Conservation (phyloP, 148 eudicot genomes). For the Camellia sinensis region DNA sequence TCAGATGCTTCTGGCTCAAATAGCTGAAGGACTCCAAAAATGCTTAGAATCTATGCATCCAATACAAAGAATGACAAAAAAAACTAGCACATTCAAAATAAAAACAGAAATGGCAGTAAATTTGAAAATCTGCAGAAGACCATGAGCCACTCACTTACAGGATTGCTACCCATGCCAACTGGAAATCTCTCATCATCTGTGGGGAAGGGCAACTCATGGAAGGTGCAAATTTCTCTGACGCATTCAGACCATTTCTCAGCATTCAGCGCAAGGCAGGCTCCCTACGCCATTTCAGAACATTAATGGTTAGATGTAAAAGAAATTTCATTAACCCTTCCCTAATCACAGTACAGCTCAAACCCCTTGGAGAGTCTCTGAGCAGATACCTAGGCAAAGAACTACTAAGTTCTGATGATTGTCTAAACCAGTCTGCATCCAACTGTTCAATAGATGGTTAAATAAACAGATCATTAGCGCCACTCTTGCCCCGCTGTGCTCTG, state of each 20-base stretch:
- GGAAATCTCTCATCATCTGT: slow-evolving; percentile 80
- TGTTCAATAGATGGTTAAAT: not conserved
- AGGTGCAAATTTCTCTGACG: slow-evolving; percentile 54
- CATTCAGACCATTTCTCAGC: slow-evolving; percentile 72
- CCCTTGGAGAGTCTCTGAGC: too few species aligned
- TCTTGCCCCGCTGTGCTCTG: not conserved
- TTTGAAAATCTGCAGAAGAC: not conserved
- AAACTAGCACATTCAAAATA: not conserved
- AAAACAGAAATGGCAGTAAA: not conserved
- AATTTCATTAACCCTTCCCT: not conserved
- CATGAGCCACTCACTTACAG: slow-evolving; percentile 48
- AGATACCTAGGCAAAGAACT: too few species aligned
- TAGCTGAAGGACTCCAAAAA: not conserved
- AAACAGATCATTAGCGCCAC: not conserved
- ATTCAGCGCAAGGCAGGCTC: slow-evolving; percentile 85
- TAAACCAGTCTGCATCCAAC: not conserved
- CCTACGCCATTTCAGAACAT: slow-evolving; percentile 43
- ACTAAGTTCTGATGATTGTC: too few species aligned
- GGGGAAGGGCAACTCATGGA: slow-evolving; percentile 63
- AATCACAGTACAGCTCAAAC: not conserved
- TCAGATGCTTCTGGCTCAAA: not conserved
- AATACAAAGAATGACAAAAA: slow-evolving; percentile 9
- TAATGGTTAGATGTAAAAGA: slow-evolving; percentile 5
- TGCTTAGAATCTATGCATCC: not conserved
- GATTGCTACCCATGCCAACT: slow-evolving; percentile 97